phyloP scores from a whole-genome alignment of 139 green algal genomes.

The Chlorella sp. region DNA sequence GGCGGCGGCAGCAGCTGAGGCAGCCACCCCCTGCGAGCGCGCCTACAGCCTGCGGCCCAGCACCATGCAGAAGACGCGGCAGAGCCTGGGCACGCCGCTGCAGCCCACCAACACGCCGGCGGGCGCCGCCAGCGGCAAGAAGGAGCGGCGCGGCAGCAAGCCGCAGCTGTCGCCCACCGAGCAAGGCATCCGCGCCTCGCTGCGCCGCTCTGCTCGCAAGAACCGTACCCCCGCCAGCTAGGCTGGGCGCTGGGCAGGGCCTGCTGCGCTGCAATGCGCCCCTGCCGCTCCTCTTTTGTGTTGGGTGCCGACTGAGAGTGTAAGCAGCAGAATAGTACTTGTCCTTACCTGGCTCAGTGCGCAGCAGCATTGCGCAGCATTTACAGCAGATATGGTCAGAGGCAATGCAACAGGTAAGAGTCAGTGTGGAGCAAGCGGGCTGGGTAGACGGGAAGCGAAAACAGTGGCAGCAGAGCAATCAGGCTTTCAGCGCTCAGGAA shows the following conservation, averaged over 20 bases:
- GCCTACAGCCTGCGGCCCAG: slow-evolving; percentile 24
- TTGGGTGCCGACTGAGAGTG: too few relatives aligned
- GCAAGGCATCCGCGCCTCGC: slow-evolving; percentile 32
- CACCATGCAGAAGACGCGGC: slow-evolving; percentile 3
- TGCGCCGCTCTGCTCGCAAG: slow-evolving; percentile 37
- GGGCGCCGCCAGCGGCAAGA: not conserved
- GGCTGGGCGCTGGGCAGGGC: not conserved
- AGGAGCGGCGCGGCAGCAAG: not conserved
- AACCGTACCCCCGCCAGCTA: not conserved
- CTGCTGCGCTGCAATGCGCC: not conserved
- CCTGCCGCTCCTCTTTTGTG: too few relatives aligned
- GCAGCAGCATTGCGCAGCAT: not conserved
- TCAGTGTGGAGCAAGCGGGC: not conserved
- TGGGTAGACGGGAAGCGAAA: too few relatives aligned
- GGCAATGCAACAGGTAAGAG: not conserved
- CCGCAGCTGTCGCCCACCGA: slow-evolving; percentile 36
- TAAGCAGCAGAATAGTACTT: too few relatives aligned
- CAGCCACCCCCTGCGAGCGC: not conserved
- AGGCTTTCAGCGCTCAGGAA: not conserved
- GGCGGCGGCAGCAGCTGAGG: not conserved
- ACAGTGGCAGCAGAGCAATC: not conserved
- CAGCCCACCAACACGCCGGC: not conserved
- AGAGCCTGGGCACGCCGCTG: not conserved
- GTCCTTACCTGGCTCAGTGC: too few relatives aligned
- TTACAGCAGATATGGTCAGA: not conserved